phyloP scores from a whole-genome alignment of 2,329 filamentous ascomycete genomes.

The Pyrenophora graminea region DNA sequence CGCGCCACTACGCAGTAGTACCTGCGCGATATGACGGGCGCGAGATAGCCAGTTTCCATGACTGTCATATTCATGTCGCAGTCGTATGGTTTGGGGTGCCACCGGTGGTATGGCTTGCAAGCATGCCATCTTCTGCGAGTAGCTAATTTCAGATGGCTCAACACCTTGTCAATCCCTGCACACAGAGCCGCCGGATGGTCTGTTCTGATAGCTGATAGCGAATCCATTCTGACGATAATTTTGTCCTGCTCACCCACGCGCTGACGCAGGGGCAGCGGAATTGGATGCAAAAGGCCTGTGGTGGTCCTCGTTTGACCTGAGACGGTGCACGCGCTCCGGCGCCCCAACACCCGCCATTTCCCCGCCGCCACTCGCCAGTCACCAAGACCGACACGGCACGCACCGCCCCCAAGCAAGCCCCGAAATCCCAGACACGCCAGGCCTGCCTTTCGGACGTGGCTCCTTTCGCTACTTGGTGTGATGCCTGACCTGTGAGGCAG shows the following conservation, averaged over 20 bases:
- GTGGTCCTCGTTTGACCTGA: conserved; percentile 16
- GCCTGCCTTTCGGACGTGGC: conserved; percentile 12
- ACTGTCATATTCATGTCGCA: conserved; percentile 29
- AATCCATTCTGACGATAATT: conserved; percentile 9
- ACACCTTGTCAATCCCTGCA: conserved; percentile 13
- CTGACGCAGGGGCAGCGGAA: conserved; percentile 31
- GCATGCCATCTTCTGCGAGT: conserved; percentile 4
- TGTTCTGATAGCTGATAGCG: conserved; percentile 5
- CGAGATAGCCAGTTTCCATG: conserved; percentile 34
- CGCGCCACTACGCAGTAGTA: conserved; percentile 20
- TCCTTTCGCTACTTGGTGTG: conserved; percentile 7
- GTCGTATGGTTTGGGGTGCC: conserved; percentile 27
- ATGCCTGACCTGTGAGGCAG: conserved; percentile 10
- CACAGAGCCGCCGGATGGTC: conserved; percentile 33
- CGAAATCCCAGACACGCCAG: conserved; percentile 8
- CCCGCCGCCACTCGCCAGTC: conserved; percentile 29
- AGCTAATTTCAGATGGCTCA: conserved; percentile 11
- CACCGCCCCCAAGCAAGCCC: conserved; percentile 36
- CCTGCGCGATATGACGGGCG: conserved; percentile 26
- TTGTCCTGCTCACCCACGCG: conserved; percentile 12
- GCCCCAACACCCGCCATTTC: conserved; percentile 22
- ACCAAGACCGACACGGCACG: conserved; percentile 25
- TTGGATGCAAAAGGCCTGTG: conserved; percentile 12
- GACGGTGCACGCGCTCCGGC: conserved; percentile 12
- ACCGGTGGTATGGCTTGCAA: conserved; percentile 26